Evolutionary conservation across 331 rosid genomes (phyloP).

Genomic region (Quercus lobata): DNA sequence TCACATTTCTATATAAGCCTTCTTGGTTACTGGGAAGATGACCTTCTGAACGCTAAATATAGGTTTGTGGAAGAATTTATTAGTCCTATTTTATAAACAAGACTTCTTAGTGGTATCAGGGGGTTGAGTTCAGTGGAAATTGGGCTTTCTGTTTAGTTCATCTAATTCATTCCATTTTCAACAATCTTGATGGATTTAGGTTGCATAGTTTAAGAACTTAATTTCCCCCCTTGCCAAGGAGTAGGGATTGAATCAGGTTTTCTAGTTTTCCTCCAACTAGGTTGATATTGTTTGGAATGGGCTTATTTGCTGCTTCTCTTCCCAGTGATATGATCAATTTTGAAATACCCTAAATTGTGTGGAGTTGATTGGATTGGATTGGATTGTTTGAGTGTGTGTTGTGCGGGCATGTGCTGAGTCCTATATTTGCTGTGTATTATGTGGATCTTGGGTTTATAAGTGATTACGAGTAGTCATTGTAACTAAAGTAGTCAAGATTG

Average conservation of each 20-base stretch:
- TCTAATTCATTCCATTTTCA: neutral
- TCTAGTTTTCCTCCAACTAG: slow-evolving; percentile 8
- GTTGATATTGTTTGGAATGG: neutral
- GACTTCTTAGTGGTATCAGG: neutral
- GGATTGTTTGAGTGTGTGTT: too few species aligned
- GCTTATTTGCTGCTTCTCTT: neutral
- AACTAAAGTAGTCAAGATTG: too few species aligned
- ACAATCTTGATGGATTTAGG: neutral
- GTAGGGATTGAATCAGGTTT: slow-evolving; percentile 14
- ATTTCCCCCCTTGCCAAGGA: neutral
- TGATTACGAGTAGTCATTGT: too few species aligned
- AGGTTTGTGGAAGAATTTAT: neutral
- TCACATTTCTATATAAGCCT: neutral
- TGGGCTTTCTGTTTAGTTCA: neutral
- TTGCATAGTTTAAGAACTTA: neutral
- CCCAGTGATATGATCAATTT: neutral
- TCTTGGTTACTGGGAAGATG: neutral
- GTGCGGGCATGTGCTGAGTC: too few species aligned
- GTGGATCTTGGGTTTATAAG: too few species aligned
- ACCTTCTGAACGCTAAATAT: neutral
- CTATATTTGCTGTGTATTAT: too few species aligned
- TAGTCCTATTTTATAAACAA: neutral
- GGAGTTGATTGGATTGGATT: too few species aligned
- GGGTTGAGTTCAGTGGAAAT: neutral
- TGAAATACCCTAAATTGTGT: too few species aligned